phyloP scores from a whole-genome alignment of 73 alveolate species.

The Paramecium biaurelia region DNA sequence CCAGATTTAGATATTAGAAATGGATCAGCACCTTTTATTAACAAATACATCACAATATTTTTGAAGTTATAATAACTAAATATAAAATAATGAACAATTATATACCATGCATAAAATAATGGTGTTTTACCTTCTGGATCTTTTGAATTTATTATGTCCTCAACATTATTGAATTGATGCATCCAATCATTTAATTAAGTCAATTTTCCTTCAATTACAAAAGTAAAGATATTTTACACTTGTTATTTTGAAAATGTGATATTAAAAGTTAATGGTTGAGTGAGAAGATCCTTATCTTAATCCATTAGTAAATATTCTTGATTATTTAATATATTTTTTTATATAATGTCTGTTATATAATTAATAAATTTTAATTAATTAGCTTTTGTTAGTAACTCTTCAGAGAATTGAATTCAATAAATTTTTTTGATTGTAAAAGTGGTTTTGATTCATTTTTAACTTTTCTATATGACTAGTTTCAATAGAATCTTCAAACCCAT shows the following conservation, averaged over 20 bases:
- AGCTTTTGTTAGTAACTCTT: not conserved
- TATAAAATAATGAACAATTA: not conserved
- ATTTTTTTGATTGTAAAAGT: not conserved
- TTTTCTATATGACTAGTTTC: not conserved
- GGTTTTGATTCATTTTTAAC: not conserved
- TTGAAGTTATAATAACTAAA: slow-evolving; percentile 39
- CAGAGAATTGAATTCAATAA: not conserved
- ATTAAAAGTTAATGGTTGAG: not conserved
- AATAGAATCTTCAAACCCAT: not conserved
- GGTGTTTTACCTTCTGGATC: slow-evolving; percentile 65
- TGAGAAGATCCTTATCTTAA: not conserved
- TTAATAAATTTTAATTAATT: not conserved
- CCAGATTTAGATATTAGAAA: slow-evolving; percentile 43
- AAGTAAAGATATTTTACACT: not conserved
- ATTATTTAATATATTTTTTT: not conserved
- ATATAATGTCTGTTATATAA: not conserved
- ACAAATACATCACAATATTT: slow-evolving; percentile 51
- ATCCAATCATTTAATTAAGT: not conserved
- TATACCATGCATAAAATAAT: slow-evolving; percentile 57
- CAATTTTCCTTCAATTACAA: not conserved
- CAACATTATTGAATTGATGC: not conserved
- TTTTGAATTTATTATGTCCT: not conserved
- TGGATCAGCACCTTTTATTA: slow-evolving; percentile 62
- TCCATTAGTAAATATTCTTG: not conserved
- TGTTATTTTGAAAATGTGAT: not conserved